These are phyloP conservation scores for Suillus occidentalis DNA, from an alignment of 768 basidiomycete genomes.

Conservation along the genomic window DNA sequence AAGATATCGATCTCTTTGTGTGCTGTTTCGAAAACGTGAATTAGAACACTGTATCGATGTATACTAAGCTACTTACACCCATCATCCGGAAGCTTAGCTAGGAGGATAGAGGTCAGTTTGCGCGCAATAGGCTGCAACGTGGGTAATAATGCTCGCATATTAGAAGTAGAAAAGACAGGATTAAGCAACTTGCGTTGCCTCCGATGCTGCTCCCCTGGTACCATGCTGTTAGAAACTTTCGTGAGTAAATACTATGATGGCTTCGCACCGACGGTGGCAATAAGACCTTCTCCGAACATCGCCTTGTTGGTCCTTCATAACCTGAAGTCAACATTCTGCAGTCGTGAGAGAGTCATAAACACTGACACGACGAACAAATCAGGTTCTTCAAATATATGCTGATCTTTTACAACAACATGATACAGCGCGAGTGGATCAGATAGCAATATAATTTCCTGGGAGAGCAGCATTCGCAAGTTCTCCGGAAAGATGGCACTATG, in stretches of 20 bases:
- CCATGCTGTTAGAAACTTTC: background rate
- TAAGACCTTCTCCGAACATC: slow-evolving; percentile 48
- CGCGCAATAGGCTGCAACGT: background rate
- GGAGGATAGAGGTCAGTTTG: background rate
- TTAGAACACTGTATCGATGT: background rate
- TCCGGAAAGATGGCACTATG: background rate
- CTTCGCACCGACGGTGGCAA: slow-evolving; percentile 24
- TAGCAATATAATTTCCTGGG: slow-evolving; percentile 29
- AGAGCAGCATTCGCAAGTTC: slow-evolving; percentile 5
- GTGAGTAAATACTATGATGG: slow-evolving; percentile 18
- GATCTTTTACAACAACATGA: slow-evolving; percentile 44
- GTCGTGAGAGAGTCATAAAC: background rate
- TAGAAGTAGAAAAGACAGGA: slow-evolving; percentile 41
- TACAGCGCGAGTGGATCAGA: slow-evolving; percentile 51
- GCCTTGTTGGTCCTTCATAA: slow-evolving; percentile 40
- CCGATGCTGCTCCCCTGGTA: slow-evolving; percentile 40
- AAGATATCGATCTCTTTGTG: slow-evolving; percentile 22
- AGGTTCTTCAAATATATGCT: slow-evolving; percentile 49
- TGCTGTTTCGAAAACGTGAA: slow-evolving; percentile 4
- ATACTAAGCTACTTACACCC: slow-evolving; percentile 3
- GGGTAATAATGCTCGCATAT: slow-evolving; percentile 38
- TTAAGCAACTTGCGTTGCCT: slow-evolving; percentile 45
- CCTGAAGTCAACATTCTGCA: background rate
- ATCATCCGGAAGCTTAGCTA: background rate
- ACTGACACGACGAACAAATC: slow-evolving; percentile 45